phyloP scores from a whole-genome alignment of 306 rosid species.

The Morella rubra region DNA sequence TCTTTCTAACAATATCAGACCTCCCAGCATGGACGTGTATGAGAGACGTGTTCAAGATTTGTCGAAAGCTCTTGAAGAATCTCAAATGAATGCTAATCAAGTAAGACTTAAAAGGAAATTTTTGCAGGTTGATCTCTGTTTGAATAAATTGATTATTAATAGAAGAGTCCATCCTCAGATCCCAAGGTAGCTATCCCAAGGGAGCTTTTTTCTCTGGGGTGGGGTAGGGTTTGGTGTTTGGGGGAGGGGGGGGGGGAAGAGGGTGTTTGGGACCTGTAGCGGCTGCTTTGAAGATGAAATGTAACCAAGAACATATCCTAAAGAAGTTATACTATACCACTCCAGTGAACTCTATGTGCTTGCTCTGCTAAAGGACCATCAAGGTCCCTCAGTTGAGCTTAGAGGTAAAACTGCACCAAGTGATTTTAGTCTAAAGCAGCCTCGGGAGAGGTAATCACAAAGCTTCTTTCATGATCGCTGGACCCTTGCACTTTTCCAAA shows the following conservation, averaged over 20 bases:
- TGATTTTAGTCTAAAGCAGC: not conserved
- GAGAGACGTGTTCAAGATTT: conserved; percentile 74
- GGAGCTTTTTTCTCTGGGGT: too few species aligned
- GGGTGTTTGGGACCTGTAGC: not conserved
- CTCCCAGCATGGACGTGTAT: conserved; percentile 50
- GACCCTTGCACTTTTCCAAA: conserved; percentile 17
- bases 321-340: not conserved
- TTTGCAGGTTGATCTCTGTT: not conserved
- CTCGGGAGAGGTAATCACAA: not conserved
- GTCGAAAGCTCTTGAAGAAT: conserved; percentile 76
- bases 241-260: not conserved
- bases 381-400: conserved; percentile 9
- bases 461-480: conserved; percentile 1
- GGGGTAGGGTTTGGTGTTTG: not conserved
- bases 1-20: conserved; percentile 50
- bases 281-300: not conserved
- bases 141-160: not conserved
- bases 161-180: not conserved
- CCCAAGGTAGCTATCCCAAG: not conserved
- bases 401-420: not conserved
- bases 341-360: not conserved
- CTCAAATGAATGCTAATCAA: conserved; percentile 68
- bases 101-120: conserved; percentile 46
- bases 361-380: not conserved
- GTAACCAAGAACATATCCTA: not conserved